These are phyloP conservation scores for Huiozyma sinensis DNA, from an alignment of 805 yeast species.

Conservation along the genomic window DNA sequence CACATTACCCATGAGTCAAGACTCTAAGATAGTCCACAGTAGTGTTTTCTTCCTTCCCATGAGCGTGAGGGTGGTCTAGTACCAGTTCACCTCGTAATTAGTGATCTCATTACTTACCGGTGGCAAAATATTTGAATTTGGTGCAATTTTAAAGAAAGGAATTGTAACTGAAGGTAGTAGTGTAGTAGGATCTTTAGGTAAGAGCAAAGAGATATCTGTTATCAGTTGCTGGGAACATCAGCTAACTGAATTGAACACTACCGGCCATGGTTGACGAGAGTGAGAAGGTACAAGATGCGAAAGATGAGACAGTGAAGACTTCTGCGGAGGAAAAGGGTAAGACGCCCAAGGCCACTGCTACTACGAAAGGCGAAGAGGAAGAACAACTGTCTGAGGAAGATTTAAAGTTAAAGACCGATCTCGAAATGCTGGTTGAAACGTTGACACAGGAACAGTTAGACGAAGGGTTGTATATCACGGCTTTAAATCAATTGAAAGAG, in stretches of 20 bases:
- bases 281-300: too few species aligned
- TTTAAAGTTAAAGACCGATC: conserved; percentile 71
- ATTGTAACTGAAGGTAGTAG: too few species aligned
- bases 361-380: conserved; percentile 34
- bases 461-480: conserved; percentile 37
- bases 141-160: too few species aligned
- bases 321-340: conserved; percentile 2
- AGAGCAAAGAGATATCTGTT: too few species aligned
- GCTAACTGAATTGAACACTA: background rate
- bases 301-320: background rate
- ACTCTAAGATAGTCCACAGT: too few species aligned
- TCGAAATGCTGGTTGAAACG: conserved; percentile 79
- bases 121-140: too few species aligned
- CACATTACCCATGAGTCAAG: too few species aligned
- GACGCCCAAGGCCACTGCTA: conserved; percentile 6
- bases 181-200: too few species aligned
- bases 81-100: too few species aligned
- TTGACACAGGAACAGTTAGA: conserved; percentile 42
- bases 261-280: background rate
- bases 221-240: background rate
- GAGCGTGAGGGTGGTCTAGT: too few species aligned
- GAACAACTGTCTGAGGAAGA: conserved; percentile 94
- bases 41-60: too few species aligned
- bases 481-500: conserved; percentile 62
- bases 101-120: too few species aligned